A percentile compares a stretch with the other conserved stretches of the same genome.
These are phyloP conservation scores for Suillus lakei DNA, from an alignment of 768 basidiomycete genomes.

Conservation along the genomic window DNA sequence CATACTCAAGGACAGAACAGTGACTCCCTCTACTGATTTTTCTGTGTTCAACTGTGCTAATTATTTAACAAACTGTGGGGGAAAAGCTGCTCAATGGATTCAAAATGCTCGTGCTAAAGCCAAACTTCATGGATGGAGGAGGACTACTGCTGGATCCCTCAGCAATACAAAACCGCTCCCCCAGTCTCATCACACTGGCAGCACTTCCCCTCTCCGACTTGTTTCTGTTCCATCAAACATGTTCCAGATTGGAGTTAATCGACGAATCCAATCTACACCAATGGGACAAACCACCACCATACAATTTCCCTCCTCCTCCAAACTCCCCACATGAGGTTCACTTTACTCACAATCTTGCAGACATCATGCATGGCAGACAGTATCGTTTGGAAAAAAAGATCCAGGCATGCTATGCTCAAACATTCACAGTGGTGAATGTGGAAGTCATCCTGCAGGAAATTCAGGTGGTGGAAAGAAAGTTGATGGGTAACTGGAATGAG, in stretches of 20 bases:
- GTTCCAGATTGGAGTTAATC: background rate
- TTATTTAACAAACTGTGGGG: conserved; percentile 4
- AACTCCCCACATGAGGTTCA: background rate
- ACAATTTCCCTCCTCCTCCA: conserved; percentile 5
- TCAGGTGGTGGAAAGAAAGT: background rate
- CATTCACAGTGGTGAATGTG: background rate
- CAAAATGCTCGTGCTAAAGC: conserved; percentile 3
- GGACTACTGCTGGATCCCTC: background rate
- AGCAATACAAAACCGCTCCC: background rate
- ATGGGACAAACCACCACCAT: conserved; percentile 8
- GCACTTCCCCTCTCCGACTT: background rate
- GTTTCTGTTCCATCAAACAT: conserved; percentile 5
- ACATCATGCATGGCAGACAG: conserved; percentile 5
- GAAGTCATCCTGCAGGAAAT: conserved; percentile 2
- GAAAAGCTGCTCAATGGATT: background rate
- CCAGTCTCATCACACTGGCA: conserved; percentile 1
- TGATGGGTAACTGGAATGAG: background rate
- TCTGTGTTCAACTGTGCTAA: conserved; percentile 2
- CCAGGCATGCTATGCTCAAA: background rate
- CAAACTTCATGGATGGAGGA: background rate
- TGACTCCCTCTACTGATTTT: background rate
- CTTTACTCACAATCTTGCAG: conserved; percentile 9
- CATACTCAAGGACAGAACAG: conserved; percentile 1
- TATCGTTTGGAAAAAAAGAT: background rate
- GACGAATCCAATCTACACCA: conserved; percentile 4